A percentile compares a stretch with the other conserved stretches of the same genome.
phyloP scores from a whole-genome alignment of 139 green algal genomes.

The Chlamydomonas schloesseri region DNA sequence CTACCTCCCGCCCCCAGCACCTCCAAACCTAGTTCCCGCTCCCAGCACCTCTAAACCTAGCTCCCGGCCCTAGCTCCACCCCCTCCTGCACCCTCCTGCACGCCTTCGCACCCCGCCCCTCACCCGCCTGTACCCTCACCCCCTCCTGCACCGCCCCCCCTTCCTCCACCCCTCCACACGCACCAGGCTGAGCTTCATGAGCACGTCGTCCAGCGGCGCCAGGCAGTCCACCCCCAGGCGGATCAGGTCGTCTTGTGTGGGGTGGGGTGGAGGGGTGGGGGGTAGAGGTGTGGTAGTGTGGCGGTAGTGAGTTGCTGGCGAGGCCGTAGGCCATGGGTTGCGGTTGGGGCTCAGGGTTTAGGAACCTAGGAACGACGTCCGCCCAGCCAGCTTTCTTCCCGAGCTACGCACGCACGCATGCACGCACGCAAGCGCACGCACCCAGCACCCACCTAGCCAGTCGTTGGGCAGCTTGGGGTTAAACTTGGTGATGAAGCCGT shows the following conservation, averaged over 20 bases:
- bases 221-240: constrained; percentile 12
- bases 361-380: background rate
- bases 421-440: too few relatives aligned
- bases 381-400: too few relatives aligned
- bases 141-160: background rate
- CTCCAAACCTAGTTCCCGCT: too few relatives aligned
- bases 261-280: background rate
- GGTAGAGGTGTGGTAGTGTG: background rate
- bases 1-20: too few relatives aligned
- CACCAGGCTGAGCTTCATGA: constrained; percentile 32
- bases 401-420: too few relatives aligned
- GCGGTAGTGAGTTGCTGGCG: too few relatives aligned
- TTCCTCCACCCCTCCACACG: background rate
- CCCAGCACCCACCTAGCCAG: constrained; percentile 20
- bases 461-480: constrained; percentile 37
- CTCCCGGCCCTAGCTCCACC: too few relatives aligned
- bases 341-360: background rate
- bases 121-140: background rate
- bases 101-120: background rate
- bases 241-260: constrained; percentile 20
- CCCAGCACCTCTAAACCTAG: too few relatives aligned
- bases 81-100: too few relatives aligned
- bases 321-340: too few relatives aligned
- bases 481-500: constrained; percentile 38
- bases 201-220: constrained; percentile 3